Base-by-base conservation (phyloP, 2,329 filamentous ascomycete species). In the Fusarium irregulare region DNA sequence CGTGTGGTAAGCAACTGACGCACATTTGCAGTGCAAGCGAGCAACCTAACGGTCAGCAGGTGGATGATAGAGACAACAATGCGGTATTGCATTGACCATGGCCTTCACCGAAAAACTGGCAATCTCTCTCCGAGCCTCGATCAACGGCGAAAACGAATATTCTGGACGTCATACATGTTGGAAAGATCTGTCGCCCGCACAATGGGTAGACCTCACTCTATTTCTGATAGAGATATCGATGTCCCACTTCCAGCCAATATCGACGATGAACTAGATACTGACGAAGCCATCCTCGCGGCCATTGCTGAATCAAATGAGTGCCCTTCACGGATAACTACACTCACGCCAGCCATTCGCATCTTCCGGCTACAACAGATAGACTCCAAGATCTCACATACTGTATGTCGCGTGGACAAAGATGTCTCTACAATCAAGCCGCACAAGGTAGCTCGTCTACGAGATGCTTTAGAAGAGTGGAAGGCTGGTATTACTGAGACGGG, bases 121-220 rank as follows among this genome's bases (percentile, higher is more conserved):
- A 46, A 41, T 6, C 18, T 56, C 4, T 7, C 41, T 12, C 25
- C 56, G 11, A 21, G 2, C 3, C 7, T 60, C n/a, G 20, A 60
- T 5, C 30, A 60, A 13, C 20, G 41, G 0, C 41, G 50, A 2
- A 60, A 60, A 7, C 18, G 41, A 1, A 60, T 56, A 6, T 60
- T 60, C 25, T 60, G 56, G 56, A 60, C 56, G 16, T 2, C 56
- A 21, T 60, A 56, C 2, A 60, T 60, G 41, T 27, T 60, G 12
- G 41, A 47, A n/a, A 32, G 50, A 56, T 60, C 56, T 3, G 9
- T 60, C 2, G 50, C 56, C 4, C 30, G 56, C 6, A 32, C 56
- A 13, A 60, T 60, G 56, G 56, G 56, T 7, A 51, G 56, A 21
- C 30, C 56, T n/a, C 41, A 60, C 12, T 60, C 50, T 21, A 47